Evolutionary conservation across 2,329 filamentous ascomycete genomes (phyloP).

Genomic region (Sodiomyces alkalinus): DNA sequence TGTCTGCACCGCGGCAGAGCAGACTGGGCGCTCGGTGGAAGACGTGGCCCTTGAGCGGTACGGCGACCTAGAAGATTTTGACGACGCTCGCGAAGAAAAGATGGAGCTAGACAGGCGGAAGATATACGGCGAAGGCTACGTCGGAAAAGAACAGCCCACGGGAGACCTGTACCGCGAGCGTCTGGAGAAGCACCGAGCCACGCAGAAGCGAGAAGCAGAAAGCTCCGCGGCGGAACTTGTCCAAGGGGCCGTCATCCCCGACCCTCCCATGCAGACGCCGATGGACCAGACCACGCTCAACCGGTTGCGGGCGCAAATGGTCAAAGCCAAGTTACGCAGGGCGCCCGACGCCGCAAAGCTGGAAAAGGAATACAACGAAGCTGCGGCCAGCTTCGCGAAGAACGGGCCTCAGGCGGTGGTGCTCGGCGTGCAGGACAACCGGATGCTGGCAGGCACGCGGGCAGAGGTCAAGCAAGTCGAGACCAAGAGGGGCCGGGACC

Average conservation of each 20-base stretch:
- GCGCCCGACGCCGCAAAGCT: slow-evolving; percentile 61
- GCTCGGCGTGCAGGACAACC: slow-evolving; percentile 75
- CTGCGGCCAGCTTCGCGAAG: slow-evolving; percentile 42
- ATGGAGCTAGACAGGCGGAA: slow-evolving; percentile 73
- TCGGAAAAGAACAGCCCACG: slow-evolving; percentile 71
- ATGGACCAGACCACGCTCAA: slow-evolving; percentile 74
- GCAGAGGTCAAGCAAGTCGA: slow-evolving; percentile 64
- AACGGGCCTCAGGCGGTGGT: slow-evolving; percentile 58
- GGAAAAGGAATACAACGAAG: slow-evolving; percentile 71
- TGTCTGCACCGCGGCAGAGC: slow-evolving; percentile 66
- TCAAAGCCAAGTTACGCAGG: slow-evolving; percentile 82
- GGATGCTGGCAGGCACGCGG: slow-evolving; percentile 62
- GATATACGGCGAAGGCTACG: slow-evolving; percentile 72
- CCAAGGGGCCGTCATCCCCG: slow-evolving; percentile 43
- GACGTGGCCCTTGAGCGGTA: slow-evolving; percentile 73
- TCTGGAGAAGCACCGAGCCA: slow-evolving; percentile 38
- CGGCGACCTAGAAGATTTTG: slow-evolving; percentile 69
- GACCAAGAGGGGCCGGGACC: slow-evolving; percentile 69
- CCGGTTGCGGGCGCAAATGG: slow-evolving; percentile 79
- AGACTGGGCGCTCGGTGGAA: slow-evolving; percentile 57
- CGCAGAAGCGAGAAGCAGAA: slow-evolving; percentile 11
- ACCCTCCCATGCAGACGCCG: slow-evolving; percentile 33
- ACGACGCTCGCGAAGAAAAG: slow-evolving; percentile 85
- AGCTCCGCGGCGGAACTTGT: slow-evolving; percentile 12
- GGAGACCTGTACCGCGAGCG: slow-evolving; percentile 76